Percentiles rank a stretch among this genome's conserved stretches.
These are phyloP conservation scores for Chamaecyparis obtusa DNA, from an alignment of 75 land plant species.

Conservation along the genomic window DNA sequence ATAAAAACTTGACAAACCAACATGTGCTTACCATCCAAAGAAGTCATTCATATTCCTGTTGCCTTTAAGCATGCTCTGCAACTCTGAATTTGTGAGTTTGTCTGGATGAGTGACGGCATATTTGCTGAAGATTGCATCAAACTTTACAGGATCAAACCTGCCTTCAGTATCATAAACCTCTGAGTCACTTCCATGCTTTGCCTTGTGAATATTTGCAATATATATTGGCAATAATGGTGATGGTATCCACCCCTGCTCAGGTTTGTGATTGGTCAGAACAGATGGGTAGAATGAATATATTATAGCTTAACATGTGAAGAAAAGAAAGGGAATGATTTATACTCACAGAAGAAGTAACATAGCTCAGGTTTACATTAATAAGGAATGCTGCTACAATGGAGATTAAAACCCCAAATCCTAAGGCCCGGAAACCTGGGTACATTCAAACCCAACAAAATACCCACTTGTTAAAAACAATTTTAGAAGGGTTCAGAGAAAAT, in stretches of 20 bases:
- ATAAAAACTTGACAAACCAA: no score
- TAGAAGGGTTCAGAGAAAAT: background rate
- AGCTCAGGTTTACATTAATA: conserved; percentile 34
- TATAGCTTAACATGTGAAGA: background rate
- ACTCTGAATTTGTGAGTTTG: conserved; percentile 24
- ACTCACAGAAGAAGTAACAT: conserved; percentile 32
- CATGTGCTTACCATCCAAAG: conserved; percentile 29
- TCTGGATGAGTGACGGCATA: conserved; percentile 27
- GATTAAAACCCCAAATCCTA: conserved; percentile 20
- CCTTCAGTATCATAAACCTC: conserved; percentile 46
- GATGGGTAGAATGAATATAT: background rate
- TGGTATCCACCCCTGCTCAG: conserved; percentile 35
- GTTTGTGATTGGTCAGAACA: background rate
- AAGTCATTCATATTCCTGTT: conserved; percentile 31
- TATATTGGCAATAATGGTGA: conserved; percentile 32
- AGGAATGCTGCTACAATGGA: conserved; percentile 27
- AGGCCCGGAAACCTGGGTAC: conserved; percentile 36
- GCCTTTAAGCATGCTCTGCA: conserved; percentile 25
- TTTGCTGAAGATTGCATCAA: conserved; percentile 41
- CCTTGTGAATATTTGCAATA: conserved; percentile 28
- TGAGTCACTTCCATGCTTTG: conserved; percentile 45
- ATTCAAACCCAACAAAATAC: background rate
- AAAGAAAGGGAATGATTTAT: background rate
- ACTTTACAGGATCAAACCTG: conserved; percentile 32
- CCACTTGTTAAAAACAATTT: background rate